These are phyloP conservation scores for Pyrenophora tritici-repentis DNA, from an alignment of 2,329 filamentous ascomycete species.

Conservation along the genomic window DNA sequence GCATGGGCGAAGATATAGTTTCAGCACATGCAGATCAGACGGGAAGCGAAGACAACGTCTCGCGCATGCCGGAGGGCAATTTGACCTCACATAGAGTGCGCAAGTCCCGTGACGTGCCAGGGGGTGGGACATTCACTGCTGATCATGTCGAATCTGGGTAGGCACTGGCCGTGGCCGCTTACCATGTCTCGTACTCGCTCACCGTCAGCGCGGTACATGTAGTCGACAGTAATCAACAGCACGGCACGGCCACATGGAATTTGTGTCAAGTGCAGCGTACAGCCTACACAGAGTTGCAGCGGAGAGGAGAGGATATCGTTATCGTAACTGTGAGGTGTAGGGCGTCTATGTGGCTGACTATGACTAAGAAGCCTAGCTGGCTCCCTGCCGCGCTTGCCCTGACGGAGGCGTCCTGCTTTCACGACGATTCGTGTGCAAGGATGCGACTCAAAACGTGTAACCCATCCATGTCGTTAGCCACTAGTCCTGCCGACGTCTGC, in stretches of 20 bases:
- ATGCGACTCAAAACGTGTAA: constrained; percentile 17
- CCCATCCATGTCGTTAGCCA: constrained; percentile 8
- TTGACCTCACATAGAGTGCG: constrained; percentile 8
- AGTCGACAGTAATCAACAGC: too few species aligned
- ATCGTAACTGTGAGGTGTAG: too few species aligned
- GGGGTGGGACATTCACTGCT: not conserved
- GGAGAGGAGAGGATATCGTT: too few species aligned
- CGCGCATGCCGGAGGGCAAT: constrained; percentile 14
- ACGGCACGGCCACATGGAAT: too few species aligned
- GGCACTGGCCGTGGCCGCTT: constrained; percentile 8
- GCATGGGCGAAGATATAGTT: constrained; percentile 17
- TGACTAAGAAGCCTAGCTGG: constrained; percentile 2
- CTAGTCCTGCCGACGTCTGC: constrained; percentile 10
- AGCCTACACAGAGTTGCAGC: too few species aligned
- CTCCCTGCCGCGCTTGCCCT: constrained; percentile 16
- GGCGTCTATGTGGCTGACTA: not conserved
- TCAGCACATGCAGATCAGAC: constrained; percentile 36
- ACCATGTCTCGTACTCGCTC: too few species aligned
- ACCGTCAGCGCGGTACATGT: too few species aligned
- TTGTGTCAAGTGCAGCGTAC: too few species aligned
- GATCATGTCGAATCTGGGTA: constrained; percentile 5
- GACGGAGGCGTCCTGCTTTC: not conserved
- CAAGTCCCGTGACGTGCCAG: constrained; percentile 12
- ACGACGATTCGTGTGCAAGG: constrained; percentile 3
- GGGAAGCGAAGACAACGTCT: constrained; percentile 28